phyloP scores from a whole-genome alignment of 805 yeast species.

The Allodekkera sacchari region DNA sequence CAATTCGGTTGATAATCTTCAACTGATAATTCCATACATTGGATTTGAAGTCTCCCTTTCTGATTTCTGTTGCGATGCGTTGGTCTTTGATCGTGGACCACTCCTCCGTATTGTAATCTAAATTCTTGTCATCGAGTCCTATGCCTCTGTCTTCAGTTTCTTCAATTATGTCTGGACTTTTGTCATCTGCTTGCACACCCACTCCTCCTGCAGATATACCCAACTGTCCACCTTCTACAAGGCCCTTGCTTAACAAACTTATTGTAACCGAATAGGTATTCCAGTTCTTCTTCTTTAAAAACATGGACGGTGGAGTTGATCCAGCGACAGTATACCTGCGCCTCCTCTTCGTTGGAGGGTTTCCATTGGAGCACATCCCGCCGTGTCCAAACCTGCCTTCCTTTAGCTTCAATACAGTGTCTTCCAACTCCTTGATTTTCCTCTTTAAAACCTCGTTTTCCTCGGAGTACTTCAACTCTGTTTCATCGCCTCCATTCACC shows the following conservation, averaged over 20 bases:
- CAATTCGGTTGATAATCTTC: constrained; percentile 9
- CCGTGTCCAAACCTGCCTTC: no score
- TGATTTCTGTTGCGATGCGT: constrained; percentile 5
- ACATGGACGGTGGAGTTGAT: background rate
- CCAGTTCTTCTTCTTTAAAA: constrained; percentile 11
- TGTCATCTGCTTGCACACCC: no score
- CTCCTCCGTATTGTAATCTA: constrained; percentile 22
- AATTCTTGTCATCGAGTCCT: constrained; percentile 10
- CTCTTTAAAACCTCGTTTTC: constrained; percentile 22
- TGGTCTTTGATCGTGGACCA: constrained; percentile 16
- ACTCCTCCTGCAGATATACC: no score
- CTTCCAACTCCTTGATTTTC: constrained; percentile 20
- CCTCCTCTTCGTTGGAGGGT: background rate
- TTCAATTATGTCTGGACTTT: no score
- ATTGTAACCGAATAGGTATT: constrained; percentile 18
- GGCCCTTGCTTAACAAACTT: constrained; percentile 17
- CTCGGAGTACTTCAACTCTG: constrained; percentile 16
- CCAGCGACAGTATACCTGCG: background rate
- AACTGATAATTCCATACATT: constrained; percentile 22
- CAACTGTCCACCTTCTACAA: constrained; percentile 15
- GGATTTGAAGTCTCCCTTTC: constrained; percentile 14
- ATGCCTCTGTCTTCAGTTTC: constrained; percentile 1
- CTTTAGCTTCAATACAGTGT: constrained; percentile 11
- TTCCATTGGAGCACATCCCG: background rate
- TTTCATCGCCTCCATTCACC: constrained; percentile 16